Evolutionary conservation across 2,329 filamentous ascomycete genomes (phyloP), one percentile per base, ranked within the genome.

Genomic region (Lecanicillium sp.): DNA sequence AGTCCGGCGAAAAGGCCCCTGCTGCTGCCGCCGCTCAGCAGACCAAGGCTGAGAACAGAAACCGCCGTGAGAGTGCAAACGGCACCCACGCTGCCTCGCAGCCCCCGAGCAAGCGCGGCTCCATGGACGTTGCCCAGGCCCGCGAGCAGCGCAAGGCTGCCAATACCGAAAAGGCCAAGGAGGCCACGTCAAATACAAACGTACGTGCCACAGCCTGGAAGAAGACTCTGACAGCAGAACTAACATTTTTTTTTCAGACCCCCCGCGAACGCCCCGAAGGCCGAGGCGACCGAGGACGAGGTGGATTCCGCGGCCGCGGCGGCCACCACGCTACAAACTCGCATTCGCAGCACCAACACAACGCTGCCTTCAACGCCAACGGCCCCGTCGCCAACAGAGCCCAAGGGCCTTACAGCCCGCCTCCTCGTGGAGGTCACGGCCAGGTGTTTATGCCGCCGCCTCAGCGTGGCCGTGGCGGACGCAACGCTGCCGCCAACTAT

Each of bases 121-220:
- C 68, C 1, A 46, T 63, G 13, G 72, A 76, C 42, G 54, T 50
- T 3, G 49, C 59, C 8, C 52, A 49, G 22, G 43, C 56, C 29
- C 65, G 65, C 33, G 70, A 73, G 29, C 59, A 65, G 44, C 69
- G 69, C 44, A 77, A 74, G 56, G 57, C 51, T 22, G 29, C 59
- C 28, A 44, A 46, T 19, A 40, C 50, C 20, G 68, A 71, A 25
- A 63, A 66, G 49, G 43, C 52, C n/a, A 74, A 69, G 50, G 59
- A 68, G 17, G 41, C 52, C 5, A 46, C 49, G 4, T 54, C 63
- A 33, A 47, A 56, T 14, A 47, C 56, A 37, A 52, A 49, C 27
- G 68, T 72, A 61, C 61, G 68, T 62, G n/a, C 28, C 10, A n/a
- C 31, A 28, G 17, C 25, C 6, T 25, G 17, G 14, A 37, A 33